Conservation (phyloP, 2,329 filamentous ascomycete species). For the Diaporthe velutina region DNA sequence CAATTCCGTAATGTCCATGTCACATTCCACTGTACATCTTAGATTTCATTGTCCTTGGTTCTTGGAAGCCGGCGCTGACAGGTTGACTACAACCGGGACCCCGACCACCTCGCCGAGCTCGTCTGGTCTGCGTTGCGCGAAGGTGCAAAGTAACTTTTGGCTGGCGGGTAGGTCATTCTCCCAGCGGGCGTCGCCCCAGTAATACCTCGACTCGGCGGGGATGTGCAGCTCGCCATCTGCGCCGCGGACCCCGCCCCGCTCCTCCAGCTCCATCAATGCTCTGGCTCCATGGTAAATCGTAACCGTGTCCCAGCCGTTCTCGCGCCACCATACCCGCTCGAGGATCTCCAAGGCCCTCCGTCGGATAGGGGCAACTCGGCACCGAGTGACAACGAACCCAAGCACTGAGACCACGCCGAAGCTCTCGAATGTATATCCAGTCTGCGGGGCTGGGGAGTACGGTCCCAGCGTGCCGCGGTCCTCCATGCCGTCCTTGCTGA, state of each 20-base stretch:
- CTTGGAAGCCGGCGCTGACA: neutral
- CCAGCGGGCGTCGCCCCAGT: conserved; percentile 18
- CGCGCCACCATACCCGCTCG: conserved; percentile 21
- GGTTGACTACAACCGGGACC: conserved; percentile 14
- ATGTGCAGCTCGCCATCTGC: conserved; percentile 6
- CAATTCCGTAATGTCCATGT: neutral
- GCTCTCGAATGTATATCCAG: conserved; percentile 22
- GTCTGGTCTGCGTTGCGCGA: conserved; percentile 11
- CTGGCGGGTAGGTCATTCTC: conserved; percentile 15
- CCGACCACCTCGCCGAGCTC: conserved; percentile 13
- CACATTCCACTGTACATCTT: too few relatives aligned
- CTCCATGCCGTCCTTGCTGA: neutral
- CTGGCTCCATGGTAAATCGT: neutral
- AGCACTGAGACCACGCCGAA: conserved; percentile 20
- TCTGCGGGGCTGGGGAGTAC: conserved; percentile 4
- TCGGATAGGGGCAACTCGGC: neutral
- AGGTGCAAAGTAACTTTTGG: conserved; percentile 17
- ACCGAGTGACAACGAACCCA: conserved; percentile 11
- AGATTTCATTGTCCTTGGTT: neutral
- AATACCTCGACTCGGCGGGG: conserved; percentile 21
- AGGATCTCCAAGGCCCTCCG: neutral
- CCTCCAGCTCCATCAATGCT: conserved; percentile 20
- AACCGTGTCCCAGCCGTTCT: conserved; percentile 19
- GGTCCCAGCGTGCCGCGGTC: neutral
- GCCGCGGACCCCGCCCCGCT: neutral